Conservation (phyloP, 805 yeast genomes). For the Yarrowia sp. region DNA sequence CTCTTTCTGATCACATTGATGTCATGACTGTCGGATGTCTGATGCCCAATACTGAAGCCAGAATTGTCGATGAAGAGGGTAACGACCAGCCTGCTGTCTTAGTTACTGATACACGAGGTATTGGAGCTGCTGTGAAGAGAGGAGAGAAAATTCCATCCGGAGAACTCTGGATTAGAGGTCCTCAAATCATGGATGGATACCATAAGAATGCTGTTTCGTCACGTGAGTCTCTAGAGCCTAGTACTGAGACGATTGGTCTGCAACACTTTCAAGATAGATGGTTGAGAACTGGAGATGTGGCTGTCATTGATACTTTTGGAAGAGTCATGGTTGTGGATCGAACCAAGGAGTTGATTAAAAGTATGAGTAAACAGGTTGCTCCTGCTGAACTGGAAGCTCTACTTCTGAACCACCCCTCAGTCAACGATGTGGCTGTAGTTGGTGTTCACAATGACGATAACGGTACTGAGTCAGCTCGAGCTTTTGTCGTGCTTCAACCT, state of each 20-base stretch:
- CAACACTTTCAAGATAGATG: constrained; percentile 48
- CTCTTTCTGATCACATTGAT: constrained; percentile 6
- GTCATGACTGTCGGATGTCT: constrained; percentile 22
- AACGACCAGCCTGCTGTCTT: constrained; percentile 15
- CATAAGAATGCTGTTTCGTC: constrained; percentile 48
- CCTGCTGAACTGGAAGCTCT: constrained; percentile 94
- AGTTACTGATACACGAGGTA: constrained; percentile 8
- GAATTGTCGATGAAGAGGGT: constrained; percentile 20
- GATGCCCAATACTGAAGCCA: constrained; percentile 12
- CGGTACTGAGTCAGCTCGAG: constrained; percentile 61
- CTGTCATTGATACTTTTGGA: constrained; percentile 46
- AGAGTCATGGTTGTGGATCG: constrained; percentile 47
- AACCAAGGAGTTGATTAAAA: constrained; percentile 41
- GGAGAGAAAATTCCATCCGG: constrained; percentile 39
- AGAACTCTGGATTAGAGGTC: constrained; percentile 55
- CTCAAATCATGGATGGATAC: constrained; percentile 53
- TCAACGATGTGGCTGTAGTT: constrained; percentile 85
- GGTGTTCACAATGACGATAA: constrained; percentile 68
- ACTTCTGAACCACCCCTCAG: constrained; percentile 67
- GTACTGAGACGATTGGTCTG: neutral
- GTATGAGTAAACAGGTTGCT: constrained; percentile 71
- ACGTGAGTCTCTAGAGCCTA: constrained; percentile 6
- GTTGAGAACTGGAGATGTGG: constrained; percentile 62
- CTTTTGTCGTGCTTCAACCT: constrained; percentile 37
- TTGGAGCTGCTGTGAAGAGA: constrained; percentile 20